These are phyloP conservation scores for Amaranthus tricolor DNA, from an alignment of 179 eudicot genomes.

Conservation along the genomic window DNA sequence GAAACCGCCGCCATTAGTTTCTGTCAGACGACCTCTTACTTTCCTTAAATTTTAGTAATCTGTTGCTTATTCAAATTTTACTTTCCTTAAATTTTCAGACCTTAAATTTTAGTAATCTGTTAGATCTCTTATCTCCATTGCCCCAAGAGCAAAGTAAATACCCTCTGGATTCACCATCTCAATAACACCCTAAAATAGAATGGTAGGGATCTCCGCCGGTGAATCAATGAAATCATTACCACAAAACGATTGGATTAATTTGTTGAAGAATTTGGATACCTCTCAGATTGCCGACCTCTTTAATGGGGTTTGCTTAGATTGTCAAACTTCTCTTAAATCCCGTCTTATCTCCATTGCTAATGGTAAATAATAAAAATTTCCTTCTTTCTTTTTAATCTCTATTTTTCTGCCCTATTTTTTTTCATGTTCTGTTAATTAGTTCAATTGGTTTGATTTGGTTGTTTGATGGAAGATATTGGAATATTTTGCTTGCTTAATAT, in stretches of 20 bases:
- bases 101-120: no score
- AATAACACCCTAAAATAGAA: background rate
- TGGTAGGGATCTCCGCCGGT: conserved; percentile 29
- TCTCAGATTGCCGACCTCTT: conserved; percentile 39
- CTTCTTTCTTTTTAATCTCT: background rate
- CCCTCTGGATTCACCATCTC: no score
- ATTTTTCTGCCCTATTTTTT: background rate
- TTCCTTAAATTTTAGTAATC: no score
- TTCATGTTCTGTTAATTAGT: background rate
- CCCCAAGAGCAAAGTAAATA: no score
- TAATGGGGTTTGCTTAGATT: conserved; percentile 38
- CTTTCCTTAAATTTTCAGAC: no score
- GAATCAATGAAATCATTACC: conserved; percentile 5
- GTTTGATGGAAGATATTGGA: no score
- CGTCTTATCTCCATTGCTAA: conserved; percentile 22
- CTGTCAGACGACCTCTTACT: no score
- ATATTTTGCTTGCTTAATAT: background rate
- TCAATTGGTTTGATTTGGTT: background rate
- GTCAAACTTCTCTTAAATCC: conserved; percentile 28
- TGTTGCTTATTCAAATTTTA: no score
- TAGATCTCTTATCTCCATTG: no score
- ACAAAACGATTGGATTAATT: conserved; percentile 25
- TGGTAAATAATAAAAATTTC: conserved; percentile 5
- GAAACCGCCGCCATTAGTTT: no score
- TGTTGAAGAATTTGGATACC: conserved; percentile 25